Base-by-base conservation (phyloP, 75 land plant genomes). In the Pinus albicaulis region DNA sequence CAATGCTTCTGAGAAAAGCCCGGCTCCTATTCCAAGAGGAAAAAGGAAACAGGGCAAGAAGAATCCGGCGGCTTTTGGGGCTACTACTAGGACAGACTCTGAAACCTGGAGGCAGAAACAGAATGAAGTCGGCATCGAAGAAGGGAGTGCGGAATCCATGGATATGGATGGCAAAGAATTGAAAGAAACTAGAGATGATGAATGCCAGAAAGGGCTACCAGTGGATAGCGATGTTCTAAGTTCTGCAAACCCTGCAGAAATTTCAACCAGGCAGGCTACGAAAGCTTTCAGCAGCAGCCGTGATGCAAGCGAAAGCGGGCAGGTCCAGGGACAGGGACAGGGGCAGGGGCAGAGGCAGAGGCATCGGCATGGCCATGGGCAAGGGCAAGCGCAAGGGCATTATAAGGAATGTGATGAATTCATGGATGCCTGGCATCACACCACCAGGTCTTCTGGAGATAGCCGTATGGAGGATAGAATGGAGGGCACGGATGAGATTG, bases 391-490 rank as follows among this genome's bases (percentile, higher is more conserved):
- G n/a, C n/a, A n/a, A n/a, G n/a, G n/a, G 7, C 48, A 44, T 6
- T 44, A 6, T 0, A 44, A 44, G 6, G 48, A 44, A 44, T 6
- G 48, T 44, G 48, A 44, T 7, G 48, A 44, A 44, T 44, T 44
- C 48, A 44, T 5, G 48, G 48, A 44, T 44, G 48, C 7, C 48
- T 44, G 48, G 48, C 17, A 66, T 34, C 36, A 26, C 48, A 17
- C 41, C 8, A 5, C 70, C 0, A 66, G 70, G 22, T 66, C 70
- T 66, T 66, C 70, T 34, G 77, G 72, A 41, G 83, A 82, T 20
- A 83, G 83, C 56, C 75, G 56, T n/a, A 63, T 83, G 23, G 83
- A 83, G 3, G 66, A 64, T 55, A 74, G 82, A 19, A 34, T 16
- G 48, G 63, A 60, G 5, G 63, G 26, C 7, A 34, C 70, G 7